Conservation (phyloP, 805 yeast species). For the Brettanomyces anomalus region DNA sequence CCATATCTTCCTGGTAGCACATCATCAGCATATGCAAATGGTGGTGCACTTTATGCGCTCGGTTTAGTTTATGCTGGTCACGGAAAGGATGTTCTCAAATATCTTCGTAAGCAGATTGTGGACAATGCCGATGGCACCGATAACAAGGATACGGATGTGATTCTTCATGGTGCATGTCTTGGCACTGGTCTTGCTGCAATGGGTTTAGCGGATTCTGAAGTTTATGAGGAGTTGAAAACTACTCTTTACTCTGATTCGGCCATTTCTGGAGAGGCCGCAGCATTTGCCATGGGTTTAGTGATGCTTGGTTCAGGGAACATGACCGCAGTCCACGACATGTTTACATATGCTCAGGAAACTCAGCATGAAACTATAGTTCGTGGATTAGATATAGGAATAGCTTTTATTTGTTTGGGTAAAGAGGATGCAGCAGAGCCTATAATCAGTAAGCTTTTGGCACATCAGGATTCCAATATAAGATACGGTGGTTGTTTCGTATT, state of each 20-base stretch:
- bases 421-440: constrained; percentile 70
- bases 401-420: constrained; percentile 76
- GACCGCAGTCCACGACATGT: constrained; percentile 66
- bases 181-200: constrained; percentile 96
- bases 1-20: constrained; percentile 84
- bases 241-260: constrained; percentile 88
- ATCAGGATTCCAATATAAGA: constrained; percentile 77
- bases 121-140: constrained; percentile 38
- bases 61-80: constrained; percentile 96
- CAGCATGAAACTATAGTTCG: constrained; percentile 93
- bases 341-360: constrained; percentile 86
- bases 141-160: constrained; percentile 61
- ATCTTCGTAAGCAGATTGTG: constrained; percentile 62
- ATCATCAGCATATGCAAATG: constrained; percentile 83
- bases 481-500: constrained; percentile 94
- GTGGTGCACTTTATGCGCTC: constrained; percentile 89
- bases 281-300: constrained; percentile 89
- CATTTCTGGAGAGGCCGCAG: constrained; percentile 93
- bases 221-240: constrained; percentile 75
- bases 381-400: constrained; percentile 85
- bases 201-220: constrained; percentile 69
- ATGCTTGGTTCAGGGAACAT: constrained; percentile 86
- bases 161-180: constrained; percentile 90
- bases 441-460: constrained; percentile 57
- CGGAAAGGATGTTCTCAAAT: constrained; percentile 78